Percentiles rank a stretch among this genome's conserved stretches.
Conservation (phyloP, 225 moss, liverwort and hornwort species). For the Sphagnum contortum region DNA sequence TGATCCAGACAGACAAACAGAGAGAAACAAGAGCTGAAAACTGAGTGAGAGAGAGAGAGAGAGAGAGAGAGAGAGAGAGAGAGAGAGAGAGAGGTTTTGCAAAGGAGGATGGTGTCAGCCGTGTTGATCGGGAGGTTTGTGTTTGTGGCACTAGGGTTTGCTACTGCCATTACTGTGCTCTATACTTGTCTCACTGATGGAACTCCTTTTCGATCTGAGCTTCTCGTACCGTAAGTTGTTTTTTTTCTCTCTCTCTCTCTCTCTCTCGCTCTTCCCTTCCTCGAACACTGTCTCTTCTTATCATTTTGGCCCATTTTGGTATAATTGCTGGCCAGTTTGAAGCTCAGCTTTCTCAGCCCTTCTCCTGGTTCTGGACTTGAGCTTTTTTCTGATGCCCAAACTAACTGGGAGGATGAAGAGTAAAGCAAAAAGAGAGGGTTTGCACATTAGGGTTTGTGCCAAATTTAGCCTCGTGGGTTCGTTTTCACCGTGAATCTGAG, state of each 20-base stretch:
- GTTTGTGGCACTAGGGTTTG: constrained; percentile 55
- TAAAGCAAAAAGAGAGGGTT: too few relatives aligned
- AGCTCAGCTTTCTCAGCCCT: not conserved
- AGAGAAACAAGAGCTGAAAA: too few relatives aligned
- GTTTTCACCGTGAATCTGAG: too few relatives aligned
- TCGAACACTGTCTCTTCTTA: not conserved
- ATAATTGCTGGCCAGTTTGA: not conserved
- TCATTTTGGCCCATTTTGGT: not conserved
- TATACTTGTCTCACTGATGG: constrained; percentile 82
- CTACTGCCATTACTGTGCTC: constrained; percentile 47
- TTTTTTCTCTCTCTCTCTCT: not conserved
- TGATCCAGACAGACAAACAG: too few relatives aligned
- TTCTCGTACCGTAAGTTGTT: constrained; percentile 52
- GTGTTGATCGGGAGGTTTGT: constrained; percentile 67
- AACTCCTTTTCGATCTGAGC: constrained; percentile 74
- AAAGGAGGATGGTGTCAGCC: constrained; percentile 30
- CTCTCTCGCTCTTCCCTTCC: not conserved
- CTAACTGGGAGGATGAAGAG: not conserved
- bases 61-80: too few relatives aligned
- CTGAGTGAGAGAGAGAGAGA: too few relatives aligned
- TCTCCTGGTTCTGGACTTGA: not conserved
- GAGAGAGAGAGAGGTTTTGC: too few relatives aligned
- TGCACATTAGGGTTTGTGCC: too few relatives aligned
- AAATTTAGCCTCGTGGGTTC: too few relatives aligned
- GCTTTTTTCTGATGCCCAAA: not conserved